phyloP scores from a whole-genome alignment of 495 filamentous ascomycete genomes.

The Neurospora pannonica region DNA sequence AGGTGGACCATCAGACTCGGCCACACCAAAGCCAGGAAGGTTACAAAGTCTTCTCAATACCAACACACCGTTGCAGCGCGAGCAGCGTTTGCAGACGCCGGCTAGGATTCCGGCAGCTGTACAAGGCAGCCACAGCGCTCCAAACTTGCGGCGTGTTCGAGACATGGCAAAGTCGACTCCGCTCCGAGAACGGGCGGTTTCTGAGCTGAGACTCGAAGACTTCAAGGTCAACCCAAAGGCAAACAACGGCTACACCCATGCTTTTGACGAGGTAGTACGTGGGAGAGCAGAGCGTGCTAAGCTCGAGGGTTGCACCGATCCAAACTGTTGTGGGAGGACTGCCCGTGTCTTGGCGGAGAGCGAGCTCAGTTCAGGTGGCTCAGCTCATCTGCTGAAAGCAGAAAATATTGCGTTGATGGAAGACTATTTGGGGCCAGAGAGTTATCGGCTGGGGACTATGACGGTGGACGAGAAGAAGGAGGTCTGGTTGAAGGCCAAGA shows the following conservation, averaged over 20 bases:
- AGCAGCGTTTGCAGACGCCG: neutral
- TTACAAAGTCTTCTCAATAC: conserved; percentile 10
- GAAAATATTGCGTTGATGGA: conserved; percentile 51
- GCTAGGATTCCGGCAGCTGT: neutral
- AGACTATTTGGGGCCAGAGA: conserved; percentile 56
- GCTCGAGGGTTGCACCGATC: conserved; percentile 66
- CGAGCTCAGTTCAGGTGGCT: conserved; percentile 23
- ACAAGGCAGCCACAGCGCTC: neutral
- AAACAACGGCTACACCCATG: conserved; percentile 65
- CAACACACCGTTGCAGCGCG: neutral
- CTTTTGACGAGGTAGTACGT: conserved; percentile 68
- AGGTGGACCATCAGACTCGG: neutral
- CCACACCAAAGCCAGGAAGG: neutral
- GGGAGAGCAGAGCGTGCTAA: conserved; percentile 63
- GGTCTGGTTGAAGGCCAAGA: conserved; percentile 58
- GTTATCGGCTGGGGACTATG: conserved; percentile 37
- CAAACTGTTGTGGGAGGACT: conserved; percentile 65
- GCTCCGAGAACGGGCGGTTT: conserved; percentile 44
- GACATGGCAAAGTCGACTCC: conserved; percentile 21
- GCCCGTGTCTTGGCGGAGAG: conserved; percentile 57
- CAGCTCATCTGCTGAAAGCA: conserved; percentile 14
- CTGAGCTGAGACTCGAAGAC: conserved; percentile 48
- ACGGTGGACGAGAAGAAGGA: conserved; percentile 41
- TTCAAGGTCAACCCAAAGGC: conserved; percentile 76
- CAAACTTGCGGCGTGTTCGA: neutral